These are phyloP conservation scores for Oxyria digyna DNA, from an alignment of 148 eudicot genomes.

Conservation along the genomic window DNA sequence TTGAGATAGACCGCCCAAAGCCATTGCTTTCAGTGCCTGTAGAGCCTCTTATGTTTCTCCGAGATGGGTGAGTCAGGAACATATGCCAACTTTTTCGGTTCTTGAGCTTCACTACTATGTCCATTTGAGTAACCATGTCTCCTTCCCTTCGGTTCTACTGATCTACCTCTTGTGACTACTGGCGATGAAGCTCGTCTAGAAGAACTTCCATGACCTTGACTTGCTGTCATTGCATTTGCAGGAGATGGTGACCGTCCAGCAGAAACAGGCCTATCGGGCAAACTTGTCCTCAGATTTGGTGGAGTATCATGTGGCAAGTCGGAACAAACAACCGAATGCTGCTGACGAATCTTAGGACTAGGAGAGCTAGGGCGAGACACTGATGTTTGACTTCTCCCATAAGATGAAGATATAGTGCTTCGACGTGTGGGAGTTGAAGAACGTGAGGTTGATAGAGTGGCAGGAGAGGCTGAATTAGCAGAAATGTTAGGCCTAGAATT, in stretches of 20 bases:
- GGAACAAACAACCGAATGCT: conserved; percentile 58
- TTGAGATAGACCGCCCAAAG: conserved; percentile 87
- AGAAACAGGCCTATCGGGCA: conserved; percentile 88
- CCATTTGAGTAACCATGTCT: conserved; percentile 39
- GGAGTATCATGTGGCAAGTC: conserved; percentile 88
- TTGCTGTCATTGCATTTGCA: conserved; percentile 26
- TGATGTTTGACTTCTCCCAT: conserved; percentile 46
- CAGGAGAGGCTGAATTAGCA: conserved; percentile 36
- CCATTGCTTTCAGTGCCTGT: conserved; percentile 48
- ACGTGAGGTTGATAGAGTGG: conserved; percentile 50
- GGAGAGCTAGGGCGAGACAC: conserved; percentile 93
- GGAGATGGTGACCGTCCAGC: conserved; percentile 88
- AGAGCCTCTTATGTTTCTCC: conserved; percentile 57
- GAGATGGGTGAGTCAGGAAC: conserved; percentile 37
- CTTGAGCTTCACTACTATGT: conserved; percentile 32
- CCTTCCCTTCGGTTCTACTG: conserved; percentile 50
- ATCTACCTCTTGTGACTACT: conserved; percentile 51
- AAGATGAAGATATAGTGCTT: conserved; percentile 36
- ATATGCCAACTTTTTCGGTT: conserved; percentile 38
- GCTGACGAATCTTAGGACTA: conserved; percentile 56
- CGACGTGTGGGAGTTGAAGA: conserved; percentile 92
- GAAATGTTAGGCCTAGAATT: conserved; percentile 64
- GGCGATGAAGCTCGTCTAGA: conserved; percentile 82
- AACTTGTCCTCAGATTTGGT: conserved; percentile 73
- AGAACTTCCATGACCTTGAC: conserved; percentile 27